phyloP scores from a whole-genome alignment of 805 yeast species.

The Schwanniomyces yamadae region DNA sequence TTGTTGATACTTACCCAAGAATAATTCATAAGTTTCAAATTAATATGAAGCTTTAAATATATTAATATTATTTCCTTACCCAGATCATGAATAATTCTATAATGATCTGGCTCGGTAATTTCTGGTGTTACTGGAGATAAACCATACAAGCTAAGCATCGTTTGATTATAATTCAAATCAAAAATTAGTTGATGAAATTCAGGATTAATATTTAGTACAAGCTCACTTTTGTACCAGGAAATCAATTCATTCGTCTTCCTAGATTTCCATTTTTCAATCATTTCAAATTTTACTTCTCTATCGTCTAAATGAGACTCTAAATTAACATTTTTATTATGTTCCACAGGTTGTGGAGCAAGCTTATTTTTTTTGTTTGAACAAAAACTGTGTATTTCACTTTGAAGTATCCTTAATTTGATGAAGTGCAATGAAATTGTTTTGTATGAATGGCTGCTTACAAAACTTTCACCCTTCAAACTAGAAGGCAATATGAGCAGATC shows the following conservation, averaged over 20 bases:
- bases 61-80: constrained; percentile 12
- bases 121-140: constrained; percentile 10
- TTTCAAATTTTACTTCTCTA: not conserved
- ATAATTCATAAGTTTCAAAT: constrained; percentile 11
- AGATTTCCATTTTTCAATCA: not conserved
- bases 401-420: constrained; percentile 7
- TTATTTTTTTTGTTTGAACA: not conserved
- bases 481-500: constrained; percentile 1
- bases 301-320: not conserved
- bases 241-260: not conserved
- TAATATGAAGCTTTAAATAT: constrained; percentile 7
- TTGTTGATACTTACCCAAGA: constrained; percentile 18
- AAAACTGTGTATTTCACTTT: constrained; percentile 4
- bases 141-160: constrained; percentile 10
- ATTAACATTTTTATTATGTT: not conserved
- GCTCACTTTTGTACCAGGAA: not conserved
- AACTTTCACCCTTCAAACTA: not conserved
- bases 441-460: not conserved
- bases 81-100: constrained; percentile 7
- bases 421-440: constrained; percentile 4
- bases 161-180: constrained; percentile 11
- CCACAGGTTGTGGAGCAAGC: not conserved
- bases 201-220: not conserved
- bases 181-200: constrained; percentile 9
- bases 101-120: constrained; percentile 7